Base-by-base conservation (phyloP, 2,329 filamentous ascomycete genomes). In the Fusarium pininemorale region DNA sequence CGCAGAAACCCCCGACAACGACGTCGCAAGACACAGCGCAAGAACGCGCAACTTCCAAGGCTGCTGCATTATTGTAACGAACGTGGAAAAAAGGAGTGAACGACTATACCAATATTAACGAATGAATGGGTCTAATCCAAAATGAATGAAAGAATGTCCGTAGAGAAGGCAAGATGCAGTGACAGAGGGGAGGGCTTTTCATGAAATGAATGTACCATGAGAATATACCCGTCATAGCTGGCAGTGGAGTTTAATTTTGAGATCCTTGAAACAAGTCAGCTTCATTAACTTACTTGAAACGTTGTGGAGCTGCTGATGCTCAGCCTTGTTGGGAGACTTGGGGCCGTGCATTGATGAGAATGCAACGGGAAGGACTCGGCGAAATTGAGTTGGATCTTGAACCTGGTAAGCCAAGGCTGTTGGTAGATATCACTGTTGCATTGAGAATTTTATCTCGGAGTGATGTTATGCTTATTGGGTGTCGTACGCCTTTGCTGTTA, bases 31-130 rank as follows among this genome's bases (percentile, higher is more conserved):
- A 18, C 63, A 68, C 26, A 68, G 65, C 63, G 65, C 63, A 16
- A 68, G 35, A 42, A 48, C 54, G 37, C 65, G 54, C 47, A 68
- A 37, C 45, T 68, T 68, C 65, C 65, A 68, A 2, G 54, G 37
- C 13, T 50, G 65, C 1, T 30, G 63, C 65, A 68, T 68, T 16
- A 22, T 67, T 47, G 11, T 16, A 59, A 24, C 3, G 37, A 66
- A 28, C 13, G 30, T 56, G 8, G 5, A 0, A 11, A 56, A 32
- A 68, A 50, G 14, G 38, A 60, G 20, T 48, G 44, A 57, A 47
- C 16, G 38, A 39, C 42, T 35, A 51, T 39, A 39, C 42, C 13
- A 58, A 15, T 6, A 20, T 54, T 8, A 45, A 38, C 1, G n/a
- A 66, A 39, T 35, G 42, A 66, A 47, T 30, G 38, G 6, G n/a